These are phyloP conservation scores for Pseudogymnoascus sp. DNA, from an alignment of 2,329 filamentous ascomycete species.

Conservation along the genomic window DNA sequence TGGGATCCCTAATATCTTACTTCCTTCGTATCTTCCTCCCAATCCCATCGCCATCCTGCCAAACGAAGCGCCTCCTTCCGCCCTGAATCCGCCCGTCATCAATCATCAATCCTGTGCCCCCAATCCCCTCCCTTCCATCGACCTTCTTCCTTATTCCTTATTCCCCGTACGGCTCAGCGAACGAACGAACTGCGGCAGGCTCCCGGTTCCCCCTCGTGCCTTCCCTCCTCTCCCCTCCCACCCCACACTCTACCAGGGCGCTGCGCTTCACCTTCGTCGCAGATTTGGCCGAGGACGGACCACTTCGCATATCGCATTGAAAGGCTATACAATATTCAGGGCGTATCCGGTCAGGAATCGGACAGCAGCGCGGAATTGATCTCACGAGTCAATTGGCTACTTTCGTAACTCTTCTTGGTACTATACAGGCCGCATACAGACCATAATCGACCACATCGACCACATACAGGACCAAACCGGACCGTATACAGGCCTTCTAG, in stretches of 20 bases:
- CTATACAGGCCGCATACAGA: constrained; percentile 1
- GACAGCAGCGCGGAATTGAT: neutral
- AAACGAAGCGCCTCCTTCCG: neutral
- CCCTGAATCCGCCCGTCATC: neutral
- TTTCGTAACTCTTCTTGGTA: neutral
- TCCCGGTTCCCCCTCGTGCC: neutral
- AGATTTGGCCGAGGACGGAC: constrained; percentile 3
- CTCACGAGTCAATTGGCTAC: neutral
- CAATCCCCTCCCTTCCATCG: neutral
- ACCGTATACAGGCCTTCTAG: neutral
- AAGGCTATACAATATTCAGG: neutral
- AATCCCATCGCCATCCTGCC: neutral
- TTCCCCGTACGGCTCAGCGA: constrained; percentile 6
- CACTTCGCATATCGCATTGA: constrained; percentile 1
- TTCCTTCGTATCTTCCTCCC: neutral
- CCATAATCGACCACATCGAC: neutral
- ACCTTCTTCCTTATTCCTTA: neutral
- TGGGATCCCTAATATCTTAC: neutral
- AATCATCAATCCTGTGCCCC: neutral
- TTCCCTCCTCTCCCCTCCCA: neutral
- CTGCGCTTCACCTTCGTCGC: constrained; percentile 2
- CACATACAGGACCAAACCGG: neutral
- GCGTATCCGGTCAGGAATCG: neutral
- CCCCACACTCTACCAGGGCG: constrained; percentile 2
- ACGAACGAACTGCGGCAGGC: neutral